A percentile compares a stretch with the other conserved stretches of the same genome.
Evolutionary conservation across 768 basidiomycete species (phyloP).

Genomic region (Collybia nuda): DNA sequence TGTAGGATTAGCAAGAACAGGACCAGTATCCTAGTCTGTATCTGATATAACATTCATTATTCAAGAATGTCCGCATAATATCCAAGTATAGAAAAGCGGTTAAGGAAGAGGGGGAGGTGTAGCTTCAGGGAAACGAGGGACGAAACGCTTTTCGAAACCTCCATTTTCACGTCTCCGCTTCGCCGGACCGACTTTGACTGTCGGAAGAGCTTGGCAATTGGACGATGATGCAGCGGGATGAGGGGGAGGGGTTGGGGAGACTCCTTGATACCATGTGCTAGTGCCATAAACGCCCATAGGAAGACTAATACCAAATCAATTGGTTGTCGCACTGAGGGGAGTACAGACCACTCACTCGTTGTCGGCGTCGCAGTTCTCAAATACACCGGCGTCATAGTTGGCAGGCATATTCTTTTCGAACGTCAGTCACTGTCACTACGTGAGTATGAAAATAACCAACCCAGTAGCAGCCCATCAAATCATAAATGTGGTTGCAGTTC

Average conservation of each 20-base stretch:
- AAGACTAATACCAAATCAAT: constrained; percentile 21
- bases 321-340: neutral
- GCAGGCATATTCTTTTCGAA: constrained; percentile 69
- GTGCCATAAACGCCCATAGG: constrained; percentile 76
- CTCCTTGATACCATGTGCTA: constrained; percentile 70
- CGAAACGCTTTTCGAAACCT: constrained; percentile 4
- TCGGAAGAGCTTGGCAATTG: constrained; percentile 51
- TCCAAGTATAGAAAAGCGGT: too few species aligned
- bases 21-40: too few species aligned
- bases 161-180: constrained; percentile 15
- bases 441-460: constrained; percentile 19
- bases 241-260: constrained; percentile 52
- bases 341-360: constrained; percentile 34
- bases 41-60: too few species aligned
- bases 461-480: constrained; percentile 63
- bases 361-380: constrained; percentile 67
- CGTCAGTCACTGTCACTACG: neutral
- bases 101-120: neutral
- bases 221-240: constrained; percentile 65
- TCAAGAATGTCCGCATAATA: too few species aligned
- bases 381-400: constrained; percentile 57
- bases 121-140: neutral
- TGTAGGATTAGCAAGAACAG: too few species aligned
- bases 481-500: constrained; percentile 79
- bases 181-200: constrained; percentile 28